A percentile compares a stretch with the other conserved stretches of the same genome.
Conservation (phyloP, 169 alveolate genomes). For the Babesia ovata region DNA sequence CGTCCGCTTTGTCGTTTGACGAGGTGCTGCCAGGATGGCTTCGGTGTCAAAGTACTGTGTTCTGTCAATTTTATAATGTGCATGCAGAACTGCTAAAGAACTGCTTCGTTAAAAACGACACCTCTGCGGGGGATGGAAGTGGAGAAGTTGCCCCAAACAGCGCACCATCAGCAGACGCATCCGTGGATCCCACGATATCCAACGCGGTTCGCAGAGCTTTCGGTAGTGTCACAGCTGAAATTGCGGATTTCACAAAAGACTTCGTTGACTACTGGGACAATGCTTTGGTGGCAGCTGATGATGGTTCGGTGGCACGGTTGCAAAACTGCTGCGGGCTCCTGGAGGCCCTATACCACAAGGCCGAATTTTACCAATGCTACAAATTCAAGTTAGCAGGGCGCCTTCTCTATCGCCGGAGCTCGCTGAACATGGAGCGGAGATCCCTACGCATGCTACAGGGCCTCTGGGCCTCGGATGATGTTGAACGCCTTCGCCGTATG, state of each 20-base stretch:
- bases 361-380: conserved; percentile 20
- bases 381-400: conserved; percentile 30
- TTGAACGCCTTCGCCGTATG: conserved; percentile 13
- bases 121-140: background rate
- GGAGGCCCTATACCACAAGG: background rate
- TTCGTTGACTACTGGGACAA: conserved; percentile 26
- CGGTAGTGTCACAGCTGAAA: background rate
- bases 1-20: background rate
- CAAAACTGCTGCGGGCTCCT: conserved; percentile 8
- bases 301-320: background rate
- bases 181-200: background rate
- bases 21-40: conserved; percentile 19
- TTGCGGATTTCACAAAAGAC: conserved; percentile 16
- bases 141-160: background rate
- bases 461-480: conserved; percentile 3
- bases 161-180: background rate
- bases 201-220: conserved; percentile 9
- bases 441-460: conserved; percentile 11
- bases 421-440: conserved; percentile 2
- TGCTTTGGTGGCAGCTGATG: background rate
- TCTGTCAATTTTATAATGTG: background rate
- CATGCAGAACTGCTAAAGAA: background rate
- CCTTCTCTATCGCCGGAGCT: conserved; percentile 12
- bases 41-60: conserved; percentile 7
- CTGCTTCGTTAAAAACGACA: background rate